These are phyloP conservation scores for Orbilia ellipsospora DNA, from an alignment of 2,329 filamentous ascomycete genomes.

Conservation along the genomic window DNA sequence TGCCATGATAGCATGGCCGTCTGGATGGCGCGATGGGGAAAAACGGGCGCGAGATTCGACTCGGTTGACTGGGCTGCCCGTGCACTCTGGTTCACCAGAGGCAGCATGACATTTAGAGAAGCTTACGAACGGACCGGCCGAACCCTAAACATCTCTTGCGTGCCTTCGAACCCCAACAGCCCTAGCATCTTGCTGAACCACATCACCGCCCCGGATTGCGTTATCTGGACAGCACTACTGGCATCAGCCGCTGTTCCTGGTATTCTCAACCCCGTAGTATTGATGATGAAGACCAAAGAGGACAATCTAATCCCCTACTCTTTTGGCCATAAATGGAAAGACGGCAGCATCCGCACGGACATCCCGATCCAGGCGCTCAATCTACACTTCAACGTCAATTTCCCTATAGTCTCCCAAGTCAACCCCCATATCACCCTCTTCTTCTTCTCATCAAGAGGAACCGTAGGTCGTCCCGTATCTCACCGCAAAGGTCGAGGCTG, in stretches of 20 bases:
- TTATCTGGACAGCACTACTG: constrained; percentile 96
- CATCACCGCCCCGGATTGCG: constrained; percentile 92
- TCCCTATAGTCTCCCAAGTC: constrained; percentile 87
- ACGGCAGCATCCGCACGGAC: constrained; percentile 91
- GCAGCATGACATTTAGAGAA: constrained; percentile 92
- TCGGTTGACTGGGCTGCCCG: constrained; percentile 88
- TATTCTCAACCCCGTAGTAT: constrained; percentile 92
- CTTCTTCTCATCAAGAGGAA: constrained; percentile 94
- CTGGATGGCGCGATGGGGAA: constrained; percentile 88
- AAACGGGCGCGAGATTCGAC: constrained; percentile 92
- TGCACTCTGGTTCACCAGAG: constrained; percentile 88
- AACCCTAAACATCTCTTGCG: constrained; percentile 94
- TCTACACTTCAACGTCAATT: constrained; percentile 97
- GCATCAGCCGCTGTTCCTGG: constrained; percentile 95
- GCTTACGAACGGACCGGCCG: constrained; percentile 93
- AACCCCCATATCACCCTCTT: constrained; percentile 99
- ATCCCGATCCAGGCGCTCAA: constrained; percentile 95
- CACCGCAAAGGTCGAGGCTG: constrained; percentile 93
- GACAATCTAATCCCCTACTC: constrained; percentile 87
- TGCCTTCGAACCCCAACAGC: constrained; percentile 83
- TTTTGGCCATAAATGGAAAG: constrained; percentile 99
- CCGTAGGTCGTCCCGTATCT: constrained; percentile 91
- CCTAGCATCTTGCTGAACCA: constrained; percentile 91
- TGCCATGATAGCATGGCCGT: constrained; percentile 77
- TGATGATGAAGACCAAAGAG: constrained; percentile 85